Base-by-base conservation (phyloP, 129 eudicot genomes). In the Daucus carota region DNA sequence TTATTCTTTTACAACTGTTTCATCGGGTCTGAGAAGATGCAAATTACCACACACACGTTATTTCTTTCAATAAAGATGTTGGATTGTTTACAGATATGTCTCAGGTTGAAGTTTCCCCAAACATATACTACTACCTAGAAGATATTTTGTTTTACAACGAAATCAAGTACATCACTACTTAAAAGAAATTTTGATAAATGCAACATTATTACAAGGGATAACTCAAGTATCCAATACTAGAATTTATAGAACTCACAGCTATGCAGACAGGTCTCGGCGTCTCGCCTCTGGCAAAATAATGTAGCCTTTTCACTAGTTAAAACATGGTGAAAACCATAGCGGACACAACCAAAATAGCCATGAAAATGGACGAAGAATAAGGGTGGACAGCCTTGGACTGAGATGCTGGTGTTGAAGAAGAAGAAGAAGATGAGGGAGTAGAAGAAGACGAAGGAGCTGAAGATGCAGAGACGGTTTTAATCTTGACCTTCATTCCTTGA, bases 401-500 rank as follows among this genome's bases (percentile, higher is more conserved):
- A 2, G 83, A 73, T 13, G 80, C 32, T 1, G 84, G 38, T n/a
- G n/a, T n/a, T n/a, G 75, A 10, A 29, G 87, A 18, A 0, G 76
- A 46, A 6, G 84, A 65, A 14, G 85, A 75, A 18, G 93, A 29
- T 0, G 88, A 45, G 12, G 86, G 57, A 4, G 85, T 22, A 2
- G 88, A 29, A 12, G 91, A 52, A 8, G 90, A 70, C 1, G 92
- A 33, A 0, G 88, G 59, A 13, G 85, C 73, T 5, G 86, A 42
- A 36, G 77, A 83, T 38, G 77, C 87, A 0, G 90, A 81, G 22
- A 88, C 88, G 0, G 86, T 88, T 33, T 87, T 87, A 72, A 93
- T 85, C 86, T 88, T 88, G 10, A 93, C 84, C 85, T 93, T 93
- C 98, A 93, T 93, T 6, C 98, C 98, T 24, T 72, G 80, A 32